Conservation (phyloP, 768 basidiomycete genomes). For the Pulveroboletus sp. region DNA sequence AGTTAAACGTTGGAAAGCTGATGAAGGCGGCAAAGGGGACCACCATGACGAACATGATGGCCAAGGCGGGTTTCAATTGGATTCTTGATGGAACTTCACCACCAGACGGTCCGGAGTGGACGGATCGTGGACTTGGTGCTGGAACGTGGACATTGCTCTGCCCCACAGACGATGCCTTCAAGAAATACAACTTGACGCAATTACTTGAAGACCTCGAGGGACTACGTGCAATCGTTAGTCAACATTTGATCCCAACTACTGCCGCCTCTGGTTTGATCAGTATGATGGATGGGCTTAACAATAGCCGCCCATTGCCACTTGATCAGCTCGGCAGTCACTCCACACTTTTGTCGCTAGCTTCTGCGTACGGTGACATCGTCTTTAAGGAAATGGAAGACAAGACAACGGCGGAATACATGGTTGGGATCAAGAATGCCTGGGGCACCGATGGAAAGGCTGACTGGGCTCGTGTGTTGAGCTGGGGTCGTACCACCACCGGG, state of each 20-base stretch:
- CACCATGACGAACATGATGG: slow-evolving; percentile 82
- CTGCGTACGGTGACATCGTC: slow-evolving; percentile 77
- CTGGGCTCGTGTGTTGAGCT: slow-evolving; percentile 61
- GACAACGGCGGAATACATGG: slow-evolving; percentile 44
- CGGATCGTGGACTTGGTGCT: slow-evolving; percentile 41
- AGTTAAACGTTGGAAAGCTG: slow-evolving; percentile 86
- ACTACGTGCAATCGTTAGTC: slow-evolving; percentile 60
- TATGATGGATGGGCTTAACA: slow-evolving; percentile 41
- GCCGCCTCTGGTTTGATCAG: slow-evolving; percentile 20
- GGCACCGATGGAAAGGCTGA: slow-evolving; percentile 59
- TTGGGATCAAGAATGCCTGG: slow-evolving; percentile 70
- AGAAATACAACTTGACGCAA: slow-evolving; percentile 73
- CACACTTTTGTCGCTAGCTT: slow-evolving; percentile 65
- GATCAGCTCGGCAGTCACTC: slow-evolving; percentile 68
- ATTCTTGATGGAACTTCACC: slow-evolving; percentile 80
- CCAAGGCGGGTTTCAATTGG: slow-evolving; percentile 87
- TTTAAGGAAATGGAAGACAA: slow-evolving; percentile 55
- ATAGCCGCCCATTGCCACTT: slow-evolving; percentile 69
- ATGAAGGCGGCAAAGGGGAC: slow-evolving; percentile 82
- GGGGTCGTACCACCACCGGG: slow-evolving; percentile 74
- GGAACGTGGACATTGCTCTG: slow-evolving; percentile 85
- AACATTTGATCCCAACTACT: slow-evolving; percentile 65
- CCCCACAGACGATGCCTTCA: slow-evolving; percentile 91
- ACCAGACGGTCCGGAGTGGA: slow-evolving; percentile 66
- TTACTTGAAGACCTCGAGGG: slow-evolving; percentile 53